phyloP scores from a whole-genome alignment of 495 filamentous ascomycete genomes.

The Bathelium albidoporum region DNA sequence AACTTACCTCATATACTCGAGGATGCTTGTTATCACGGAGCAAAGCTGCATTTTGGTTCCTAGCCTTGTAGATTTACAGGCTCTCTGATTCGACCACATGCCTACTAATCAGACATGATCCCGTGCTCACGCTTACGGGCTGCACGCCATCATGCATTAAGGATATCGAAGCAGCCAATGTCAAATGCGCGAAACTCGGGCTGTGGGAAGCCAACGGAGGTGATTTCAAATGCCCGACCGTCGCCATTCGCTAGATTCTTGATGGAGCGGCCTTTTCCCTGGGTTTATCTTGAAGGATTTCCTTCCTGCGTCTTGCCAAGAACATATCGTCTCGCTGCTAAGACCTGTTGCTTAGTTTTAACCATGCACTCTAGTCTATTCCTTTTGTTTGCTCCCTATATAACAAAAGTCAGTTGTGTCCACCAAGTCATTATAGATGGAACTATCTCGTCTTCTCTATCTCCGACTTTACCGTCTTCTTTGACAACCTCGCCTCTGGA shows the following conservation, averaged over 20 bases:
- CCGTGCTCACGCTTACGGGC: neutral
- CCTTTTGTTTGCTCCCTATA: too few relatives aligned
- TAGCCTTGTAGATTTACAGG: neutral
- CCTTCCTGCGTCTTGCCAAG: too few relatives aligned
- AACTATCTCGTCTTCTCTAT: neutral
- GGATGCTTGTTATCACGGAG: too few relatives aligned
- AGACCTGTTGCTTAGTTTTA: neutral
- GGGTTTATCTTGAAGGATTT: too few relatives aligned
- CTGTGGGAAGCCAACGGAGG: neutral
- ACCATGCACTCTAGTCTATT: neutral
- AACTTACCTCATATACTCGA: too few relatives aligned
- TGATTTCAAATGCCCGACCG: neutral
- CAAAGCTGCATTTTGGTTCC: too few relatives aligned
- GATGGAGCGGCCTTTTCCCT: too few relatives aligned
- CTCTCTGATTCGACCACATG: neutral
- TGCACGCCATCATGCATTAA: neutral
- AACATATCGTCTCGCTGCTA: neutral
- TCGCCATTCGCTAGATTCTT: too few relatives aligned
- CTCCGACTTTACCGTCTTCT: neutral
- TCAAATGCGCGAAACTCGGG: neutral
- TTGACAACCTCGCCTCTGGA: neutral
- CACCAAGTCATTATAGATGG: too few relatives aligned
- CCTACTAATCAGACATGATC: neutral
- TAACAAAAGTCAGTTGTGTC: too few relatives aligned
- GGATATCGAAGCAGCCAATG: neutral